phyloP scores from a whole-genome alignment of 768 basidiomycete genomes.

The Rhodosporidiobolus odoratus region DNA sequence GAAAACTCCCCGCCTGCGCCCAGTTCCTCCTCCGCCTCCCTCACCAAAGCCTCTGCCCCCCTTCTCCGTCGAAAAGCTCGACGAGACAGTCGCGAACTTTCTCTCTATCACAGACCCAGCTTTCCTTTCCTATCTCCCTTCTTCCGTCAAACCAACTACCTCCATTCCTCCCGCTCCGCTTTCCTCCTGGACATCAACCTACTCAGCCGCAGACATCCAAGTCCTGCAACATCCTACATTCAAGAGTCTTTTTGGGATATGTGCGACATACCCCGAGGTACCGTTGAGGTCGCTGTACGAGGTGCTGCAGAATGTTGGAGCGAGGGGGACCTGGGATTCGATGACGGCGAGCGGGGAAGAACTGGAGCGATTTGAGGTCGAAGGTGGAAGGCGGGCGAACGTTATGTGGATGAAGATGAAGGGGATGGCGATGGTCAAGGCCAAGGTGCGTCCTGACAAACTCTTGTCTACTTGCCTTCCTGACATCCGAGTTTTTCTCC shows the following conservation, averaged over 20 bases:
- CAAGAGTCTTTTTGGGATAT: slow-evolving; percentile 34
- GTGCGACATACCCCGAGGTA: slow-evolving; percentile 29
- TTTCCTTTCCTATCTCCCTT: slow-evolving; percentile 18
- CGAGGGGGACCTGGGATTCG: slow-evolving; percentile 32
- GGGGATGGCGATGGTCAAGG: slow-evolving; percentile 39
- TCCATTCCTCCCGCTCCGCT: slow-evolving; percentile 25
- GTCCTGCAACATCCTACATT: slow-evolving; percentile 37
- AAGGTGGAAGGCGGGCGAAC: slow-evolving; percentile 21
- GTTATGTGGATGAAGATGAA: slow-evolving; percentile 37
- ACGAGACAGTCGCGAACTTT: slow-evolving; percentile 36
- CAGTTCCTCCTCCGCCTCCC: background rate
- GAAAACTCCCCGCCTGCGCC: background rate
- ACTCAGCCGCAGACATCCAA: slow-evolving; percentile 10
- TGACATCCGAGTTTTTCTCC: background rate
- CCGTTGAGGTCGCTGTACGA: slow-evolving; percentile 37
- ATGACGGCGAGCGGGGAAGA: slow-evolving; percentile 33
- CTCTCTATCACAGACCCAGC: slow-evolving; percentile 29
- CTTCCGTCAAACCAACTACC: background rate
- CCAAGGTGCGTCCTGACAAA: slow-evolving; percentile 15
- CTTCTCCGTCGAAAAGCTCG: slow-evolving; percentile 30
- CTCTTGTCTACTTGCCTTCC: background rate
- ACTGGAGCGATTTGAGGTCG: slow-evolving; percentile 32
- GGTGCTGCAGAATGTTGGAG: slow-evolving; percentile 16
- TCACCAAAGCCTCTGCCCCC: slow-evolving; percentile 1
- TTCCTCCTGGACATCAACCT: slow-evolving; percentile 27